These are phyloP conservation scores for Rhizophlyctis rosea DNA, from an alignment of 192 early-diverging fungal genomes.

Conservation along the genomic window DNA sequence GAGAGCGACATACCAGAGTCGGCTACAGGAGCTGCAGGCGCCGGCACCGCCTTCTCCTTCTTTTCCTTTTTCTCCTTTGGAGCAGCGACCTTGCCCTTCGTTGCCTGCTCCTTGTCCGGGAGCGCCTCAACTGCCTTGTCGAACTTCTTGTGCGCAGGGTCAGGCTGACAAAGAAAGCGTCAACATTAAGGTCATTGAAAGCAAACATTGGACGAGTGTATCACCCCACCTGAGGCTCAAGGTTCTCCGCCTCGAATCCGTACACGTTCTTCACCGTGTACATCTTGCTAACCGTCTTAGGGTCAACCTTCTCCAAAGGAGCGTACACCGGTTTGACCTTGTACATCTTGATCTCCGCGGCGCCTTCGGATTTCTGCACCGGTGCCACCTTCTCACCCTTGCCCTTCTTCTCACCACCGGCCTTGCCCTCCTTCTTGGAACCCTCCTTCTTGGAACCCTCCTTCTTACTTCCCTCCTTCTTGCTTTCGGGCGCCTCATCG, in stretches of 20 bases:
- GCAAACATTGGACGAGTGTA: too few species aligned
- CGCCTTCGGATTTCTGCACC: slow-evolving; percentile 14
- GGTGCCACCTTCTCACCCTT: slow-evolving; percentile 11
- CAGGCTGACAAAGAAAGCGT: too few species aligned
- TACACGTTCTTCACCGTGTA: slow-evolving; percentile 50
- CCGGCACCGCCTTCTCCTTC: slow-evolving; percentile 26
- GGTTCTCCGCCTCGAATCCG: slow-evolving; percentile 44
- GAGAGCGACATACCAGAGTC: not conserved
- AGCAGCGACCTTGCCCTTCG: slow-evolving; percentile 21
- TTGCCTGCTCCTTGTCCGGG: slow-evolving; percentile 16
- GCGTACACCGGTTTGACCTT: slow-evolving; percentile 36
- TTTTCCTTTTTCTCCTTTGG: slow-evolving; percentile 49
- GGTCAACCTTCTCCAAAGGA: slow-evolving; percentile 30
- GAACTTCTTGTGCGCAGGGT: too few species aligned
- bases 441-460: slow-evolving; percentile 7
- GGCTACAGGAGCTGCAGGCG: slow-evolving; percentile 22
- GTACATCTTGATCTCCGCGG: slow-evolving; percentile 44
- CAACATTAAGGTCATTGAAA: too few species aligned
- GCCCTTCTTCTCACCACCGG: slow-evolving; percentile 18
- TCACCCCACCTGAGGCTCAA: too few species aligned
- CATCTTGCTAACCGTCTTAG: slow-evolving; percentile 43
- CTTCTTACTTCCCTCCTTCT: slow-evolving; percentile 8
- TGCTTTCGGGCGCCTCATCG: slow-evolving; percentile 7
- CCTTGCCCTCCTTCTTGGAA: slow-evolving; percentile 2
- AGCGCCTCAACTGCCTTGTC: slow-evolving; percentile 35